phyloP scores from a whole-genome alignment of 371 early-diverging fungal species.

The Lichtheimia ornata region DNA sequence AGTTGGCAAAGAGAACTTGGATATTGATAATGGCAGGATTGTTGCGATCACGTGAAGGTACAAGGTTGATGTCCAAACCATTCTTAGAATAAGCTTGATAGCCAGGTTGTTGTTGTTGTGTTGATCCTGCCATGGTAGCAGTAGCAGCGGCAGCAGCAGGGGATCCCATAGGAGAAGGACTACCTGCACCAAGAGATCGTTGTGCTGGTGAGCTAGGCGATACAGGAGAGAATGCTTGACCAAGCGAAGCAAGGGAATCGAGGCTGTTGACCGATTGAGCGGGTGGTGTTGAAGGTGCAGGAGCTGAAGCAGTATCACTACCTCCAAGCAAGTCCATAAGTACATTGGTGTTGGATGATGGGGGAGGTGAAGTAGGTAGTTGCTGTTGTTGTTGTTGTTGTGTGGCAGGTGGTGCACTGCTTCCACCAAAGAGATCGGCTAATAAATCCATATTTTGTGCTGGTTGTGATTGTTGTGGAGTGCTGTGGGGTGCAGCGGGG shows the following conservation, averaged over 20 bases:
- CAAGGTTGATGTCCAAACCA: slow-evolving; percentile 72
- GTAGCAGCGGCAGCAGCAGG: slow-evolving; percentile 10
- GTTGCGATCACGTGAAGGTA: slow-evolving; percentile 62
- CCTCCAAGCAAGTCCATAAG: slow-evolving; percentile 45
- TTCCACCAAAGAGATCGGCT: slow-evolving; percentile 79
- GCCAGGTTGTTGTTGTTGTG: slow-evolving; percentile 9
- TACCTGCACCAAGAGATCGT: slow-evolving; percentile 11
- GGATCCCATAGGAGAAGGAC: slow-evolving; percentile 18
- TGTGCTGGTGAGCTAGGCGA: slow-evolving; percentile 7
- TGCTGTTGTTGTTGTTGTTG: slow-evolving; percentile 40
- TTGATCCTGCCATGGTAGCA: background rate
- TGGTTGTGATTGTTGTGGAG: slow-evolving; percentile 24
- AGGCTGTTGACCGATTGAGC: slow-evolving; percentile 8
- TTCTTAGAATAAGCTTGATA: slow-evolving; percentile 78
- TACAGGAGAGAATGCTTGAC: background rate
- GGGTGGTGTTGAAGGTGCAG: slow-evolving; percentile 2
- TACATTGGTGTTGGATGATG: slow-evolving; percentile 23
- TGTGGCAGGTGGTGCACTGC: slow-evolving; percentile 18
- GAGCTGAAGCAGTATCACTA: background rate
- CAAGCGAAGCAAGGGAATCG: slow-evolving; percentile 21
- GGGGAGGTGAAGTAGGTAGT: slow-evolving; percentile 30
- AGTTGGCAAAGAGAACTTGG: slow-evolving; percentile 70
- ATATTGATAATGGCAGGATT: slow-evolving; percentile 68
- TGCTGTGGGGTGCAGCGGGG: slow-evolving; percentile 23
- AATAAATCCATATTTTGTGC: slow-evolving; percentile 68